phyloP scores from a whole-genome alignment of 108 stramenopile species.

The Nannochloropsis gaditana region DNA sequence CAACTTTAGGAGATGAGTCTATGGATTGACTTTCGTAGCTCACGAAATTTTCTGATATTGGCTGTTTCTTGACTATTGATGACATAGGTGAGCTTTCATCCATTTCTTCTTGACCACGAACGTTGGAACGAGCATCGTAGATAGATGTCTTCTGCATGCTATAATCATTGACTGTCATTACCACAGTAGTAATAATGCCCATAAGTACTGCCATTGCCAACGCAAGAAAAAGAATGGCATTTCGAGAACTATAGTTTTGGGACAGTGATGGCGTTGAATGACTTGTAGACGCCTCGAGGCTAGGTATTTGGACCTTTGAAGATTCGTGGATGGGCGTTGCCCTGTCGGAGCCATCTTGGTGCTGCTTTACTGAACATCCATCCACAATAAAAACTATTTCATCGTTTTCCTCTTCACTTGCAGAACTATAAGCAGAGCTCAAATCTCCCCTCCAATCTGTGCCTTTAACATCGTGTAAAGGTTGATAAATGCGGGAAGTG shows the following conservation, averaged over 20 bases:
- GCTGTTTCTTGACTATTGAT: no score
- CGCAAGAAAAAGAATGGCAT: neutral
- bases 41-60: no score
- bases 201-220: neutral
- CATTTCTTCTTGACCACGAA: no score
- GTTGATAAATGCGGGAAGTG: neutral
- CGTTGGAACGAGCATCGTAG: no score
- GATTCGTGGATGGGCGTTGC: neutral
- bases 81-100: no score
- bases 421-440: neutral
- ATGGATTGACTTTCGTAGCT: no score
- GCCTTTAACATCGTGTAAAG: neutral
- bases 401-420: neutral
- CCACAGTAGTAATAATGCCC: neutral
- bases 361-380: neutral
- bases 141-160: neutral
- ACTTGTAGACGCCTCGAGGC: neutral
- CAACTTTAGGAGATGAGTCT: no score
- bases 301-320: neutral
- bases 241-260: neutral
- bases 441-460: neutral
- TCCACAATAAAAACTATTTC: slow-evolving; percentile 14
- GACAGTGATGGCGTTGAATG: neutral
- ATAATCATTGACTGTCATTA: neutral
- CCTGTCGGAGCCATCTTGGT: neutral